Percentiles rank a stretch among this genome's conserved stretches.
These are phyloP conservation scores for Eucalyptus decipiens DNA, from an alignment of 345 rosid genomes.

Conservation along the genomic window DNA sequence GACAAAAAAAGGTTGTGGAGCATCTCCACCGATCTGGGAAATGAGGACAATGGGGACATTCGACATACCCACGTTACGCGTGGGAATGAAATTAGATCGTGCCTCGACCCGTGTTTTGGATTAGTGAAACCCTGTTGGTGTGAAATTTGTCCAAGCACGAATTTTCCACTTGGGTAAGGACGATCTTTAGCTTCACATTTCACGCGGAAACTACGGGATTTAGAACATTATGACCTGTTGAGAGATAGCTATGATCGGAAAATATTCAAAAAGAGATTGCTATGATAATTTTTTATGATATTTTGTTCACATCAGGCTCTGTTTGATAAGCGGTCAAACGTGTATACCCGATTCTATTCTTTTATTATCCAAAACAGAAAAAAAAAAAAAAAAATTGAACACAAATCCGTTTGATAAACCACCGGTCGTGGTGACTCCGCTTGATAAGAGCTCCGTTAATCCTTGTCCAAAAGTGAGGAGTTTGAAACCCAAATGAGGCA, in stretches of 20 bases:
- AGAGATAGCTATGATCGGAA: no score
- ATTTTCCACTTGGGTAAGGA: background rate
- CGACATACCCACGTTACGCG: background rate
- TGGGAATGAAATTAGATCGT: background rate
- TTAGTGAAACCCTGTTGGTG: background rate
- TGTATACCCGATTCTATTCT: accelerated
- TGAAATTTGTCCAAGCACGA: background rate
- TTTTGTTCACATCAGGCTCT: no score
- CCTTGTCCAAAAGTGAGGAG: no score
- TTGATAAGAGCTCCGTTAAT: no score
- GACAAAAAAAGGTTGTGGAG: background rate
- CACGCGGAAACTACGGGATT: background rate
- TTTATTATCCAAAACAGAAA: accelerated
- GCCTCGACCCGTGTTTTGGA: background rate
- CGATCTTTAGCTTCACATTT: background rate
- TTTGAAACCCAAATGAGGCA: no score
- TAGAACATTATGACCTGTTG: background rate
- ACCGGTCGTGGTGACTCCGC: no score
- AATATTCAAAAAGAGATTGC: background rate
- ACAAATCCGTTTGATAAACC: no score
- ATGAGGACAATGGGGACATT: background rate
- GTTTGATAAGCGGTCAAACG: no score
- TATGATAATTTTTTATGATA: background rate
- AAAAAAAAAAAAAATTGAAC: no score
- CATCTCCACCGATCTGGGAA: background rate